These are phyloP conservation scores for Epichloe sp. DNA, from an alignment of 2,329 filamentous ascomycete species.

Conservation along the genomic window DNA sequence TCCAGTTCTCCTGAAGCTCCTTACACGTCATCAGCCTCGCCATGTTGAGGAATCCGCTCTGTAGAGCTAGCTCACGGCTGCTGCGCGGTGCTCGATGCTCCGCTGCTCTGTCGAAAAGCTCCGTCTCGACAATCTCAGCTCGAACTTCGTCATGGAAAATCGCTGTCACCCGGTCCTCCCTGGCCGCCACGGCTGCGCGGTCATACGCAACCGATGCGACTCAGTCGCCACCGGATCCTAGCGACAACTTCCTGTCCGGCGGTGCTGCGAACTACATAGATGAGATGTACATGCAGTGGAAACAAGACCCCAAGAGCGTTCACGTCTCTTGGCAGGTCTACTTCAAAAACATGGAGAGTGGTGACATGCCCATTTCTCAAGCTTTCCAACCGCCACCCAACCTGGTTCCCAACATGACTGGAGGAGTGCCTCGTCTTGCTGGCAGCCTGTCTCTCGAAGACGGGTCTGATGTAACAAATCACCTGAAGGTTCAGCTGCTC, in stretches of 20 bases:
- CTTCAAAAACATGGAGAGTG: constrained; percentile 98
- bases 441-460: constrained; percentile 54
- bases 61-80: constrained; percentile 52
- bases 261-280: constrained; percentile 99
- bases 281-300: constrained; percentile 99
- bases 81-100: constrained; percentile 39
- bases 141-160: constrained; percentile 31
- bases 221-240: constrained; percentile 55
- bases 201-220: constrained; percentile 41
- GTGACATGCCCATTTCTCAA: constrained; percentile 93
- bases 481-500: constrained; percentile 94
- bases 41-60: constrained; percentile 62
- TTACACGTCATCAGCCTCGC: constrained; percentile 17
- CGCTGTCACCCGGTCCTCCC: constrained; percentile 32
- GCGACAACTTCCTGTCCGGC: constrained; percentile 91
- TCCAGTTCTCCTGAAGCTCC: constrained; percentile 4
- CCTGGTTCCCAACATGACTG: constrained; percentile 69
- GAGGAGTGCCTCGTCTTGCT: constrained; percentile 61
- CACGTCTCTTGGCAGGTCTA: constrained; percentile 99
- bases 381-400: constrained; percentile 94
- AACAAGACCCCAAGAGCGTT: constrained; percentile 80
- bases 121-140: constrained; percentile 27
- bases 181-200: constrained; percentile 36
- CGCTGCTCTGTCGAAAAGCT: constrained; percentile 24
- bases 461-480: constrained; percentile 79